Evolutionary conservation across 139 green algal species (phyloP).

Genomic region (Picochlorum sp.): DNA sequence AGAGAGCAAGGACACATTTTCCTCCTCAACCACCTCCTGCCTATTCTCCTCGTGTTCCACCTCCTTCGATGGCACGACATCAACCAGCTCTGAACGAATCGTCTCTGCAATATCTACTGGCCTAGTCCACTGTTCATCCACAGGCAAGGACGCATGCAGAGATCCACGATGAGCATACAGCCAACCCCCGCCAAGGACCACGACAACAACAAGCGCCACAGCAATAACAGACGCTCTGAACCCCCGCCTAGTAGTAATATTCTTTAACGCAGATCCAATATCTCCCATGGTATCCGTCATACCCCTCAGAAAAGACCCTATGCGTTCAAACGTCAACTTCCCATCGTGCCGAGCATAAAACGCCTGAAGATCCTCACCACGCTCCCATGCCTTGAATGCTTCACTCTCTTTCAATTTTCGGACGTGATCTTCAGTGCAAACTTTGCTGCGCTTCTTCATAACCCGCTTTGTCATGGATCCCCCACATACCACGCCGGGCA

Average conservation of each 20-base stretch:
- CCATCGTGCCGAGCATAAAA: not conserved
- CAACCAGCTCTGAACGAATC: not conserved
- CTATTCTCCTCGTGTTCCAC: no score
- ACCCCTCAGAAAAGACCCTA: not conserved
- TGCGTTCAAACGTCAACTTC: not conserved
- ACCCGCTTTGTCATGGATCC: not conserved
- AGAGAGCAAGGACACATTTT: no score
- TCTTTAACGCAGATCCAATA: no score
- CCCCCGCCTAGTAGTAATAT: no score
- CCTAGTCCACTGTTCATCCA: not conserved
- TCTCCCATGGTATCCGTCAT: no score
- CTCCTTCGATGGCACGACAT: no score
- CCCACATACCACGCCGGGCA: slow-evolving; percentile 12
- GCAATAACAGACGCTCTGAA: no score
- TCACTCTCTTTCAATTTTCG: not conserved
- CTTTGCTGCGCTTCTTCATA: not conserved
- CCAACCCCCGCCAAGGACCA: no score
- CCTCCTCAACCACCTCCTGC: no score
- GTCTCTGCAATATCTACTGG: not conserved
- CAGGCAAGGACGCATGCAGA: no score
- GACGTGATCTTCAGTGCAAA: not conserved
- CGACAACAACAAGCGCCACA: no score
- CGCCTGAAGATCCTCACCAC: not conserved
- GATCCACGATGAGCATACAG: no score
- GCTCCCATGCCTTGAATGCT: slow-evolving; percentile 1